Percentiles rank a stretch among this genome's conserved stretches.
phyloP scores from a whole-genome alignment of 164 flowering plant genomes.

The Kingdonia uniflora region DNA sequence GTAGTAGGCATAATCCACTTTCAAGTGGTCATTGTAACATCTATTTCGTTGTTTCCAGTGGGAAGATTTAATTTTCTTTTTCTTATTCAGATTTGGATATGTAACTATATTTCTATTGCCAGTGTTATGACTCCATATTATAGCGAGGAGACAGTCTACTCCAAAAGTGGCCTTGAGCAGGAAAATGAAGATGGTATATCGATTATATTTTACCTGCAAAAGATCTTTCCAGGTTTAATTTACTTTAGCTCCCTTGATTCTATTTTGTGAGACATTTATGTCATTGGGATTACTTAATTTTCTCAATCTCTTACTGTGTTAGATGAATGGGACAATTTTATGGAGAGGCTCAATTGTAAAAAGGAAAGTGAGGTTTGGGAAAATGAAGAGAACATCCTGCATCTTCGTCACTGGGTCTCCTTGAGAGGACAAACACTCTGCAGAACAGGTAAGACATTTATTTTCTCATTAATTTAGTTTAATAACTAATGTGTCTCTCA shows the following conservation, averaged over 20 bases:
- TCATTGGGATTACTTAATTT: too few species aligned
- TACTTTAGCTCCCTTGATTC: not conserved
- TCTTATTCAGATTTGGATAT: too few species aligned
- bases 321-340: conserved; percentile 96
- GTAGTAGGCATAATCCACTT: too few species aligned
- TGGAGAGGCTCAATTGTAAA: conserved; percentile 75
- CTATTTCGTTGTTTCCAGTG: too few species aligned
- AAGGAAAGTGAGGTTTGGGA: conserved; percentile 54
- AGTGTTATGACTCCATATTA: conserved; percentile 98
- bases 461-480: not conserved
- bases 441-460: conserved; percentile 52
- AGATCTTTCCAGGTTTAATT: conserved; percentile 65
- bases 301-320: not conserved
- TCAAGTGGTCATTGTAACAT: too few species aligned
- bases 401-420: conserved; percentile 42
- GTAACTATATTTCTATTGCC: conserved; percentile 4
- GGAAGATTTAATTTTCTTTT: too few species aligned
- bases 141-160: conserved; percentile 87
- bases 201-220: conserved; percentile 82
- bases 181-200: conserved; percentile 97
- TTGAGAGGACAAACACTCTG: conserved; percentile 66
- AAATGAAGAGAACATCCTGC: conserved; percentile 74
- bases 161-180: conserved; percentile 73
- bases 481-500: too few species aligned
- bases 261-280: too few species aligned